A percentile compares a stretch with the other conserved stretches of the same genome.
Conservation (phyloP, 805 yeast species). For the Candida hispaniensis region DNA sequence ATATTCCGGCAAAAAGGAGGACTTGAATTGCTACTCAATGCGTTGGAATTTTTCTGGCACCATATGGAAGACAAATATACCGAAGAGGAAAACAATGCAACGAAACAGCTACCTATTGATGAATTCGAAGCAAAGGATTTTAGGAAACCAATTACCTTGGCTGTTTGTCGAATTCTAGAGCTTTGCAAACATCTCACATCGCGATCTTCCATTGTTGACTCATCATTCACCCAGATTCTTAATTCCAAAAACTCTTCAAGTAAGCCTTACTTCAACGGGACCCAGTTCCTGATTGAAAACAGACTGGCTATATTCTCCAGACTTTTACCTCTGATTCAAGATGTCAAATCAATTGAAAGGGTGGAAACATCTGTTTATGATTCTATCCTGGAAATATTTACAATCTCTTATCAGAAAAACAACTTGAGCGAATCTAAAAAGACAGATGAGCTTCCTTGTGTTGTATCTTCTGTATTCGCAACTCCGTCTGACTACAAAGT, state of each 20-base stretch:
- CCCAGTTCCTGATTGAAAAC: conserved; percentile 27
- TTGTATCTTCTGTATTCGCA: conserved; percentile 20
- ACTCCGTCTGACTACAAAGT: conserved; percentile 24
- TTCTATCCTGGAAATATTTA: conserved; percentile 9
- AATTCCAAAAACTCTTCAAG: conserved; percentile 22
- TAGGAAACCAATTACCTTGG: conserved; percentile 11
- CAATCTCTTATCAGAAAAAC: too few species aligned
- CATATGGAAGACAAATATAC: conserved; percentile 14
- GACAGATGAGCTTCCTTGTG: conserved; percentile 19
- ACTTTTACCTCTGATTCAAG: conserved; percentile 2
- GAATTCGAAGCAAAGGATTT: conserved; percentile 11
- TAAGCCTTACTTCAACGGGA: conserved; percentile 23
- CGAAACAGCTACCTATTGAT: conserved; percentile 10
- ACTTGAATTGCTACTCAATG: conserved; percentile 20
- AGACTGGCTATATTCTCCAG: conserved; percentile 7
- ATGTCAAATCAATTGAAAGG: conserved; percentile 5
- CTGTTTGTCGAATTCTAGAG: conserved; percentile 21
- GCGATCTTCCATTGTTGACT: conserved; percentile 24
- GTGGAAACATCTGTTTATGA: conserved; percentile 12
- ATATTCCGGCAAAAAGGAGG: conserved; percentile 27
- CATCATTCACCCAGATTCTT: conserved; percentile 22
- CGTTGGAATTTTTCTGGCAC: conserved; percentile 22
- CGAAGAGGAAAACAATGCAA: conserved; percentile 6
- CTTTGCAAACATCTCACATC: conserved; percentile 22
- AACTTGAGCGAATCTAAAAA: too few species aligned